These are phyloP conservation scores for Vigna unguiculata DNA, from an alignment of 306 rosid genomes.

Conservation along the genomic window DNA sequence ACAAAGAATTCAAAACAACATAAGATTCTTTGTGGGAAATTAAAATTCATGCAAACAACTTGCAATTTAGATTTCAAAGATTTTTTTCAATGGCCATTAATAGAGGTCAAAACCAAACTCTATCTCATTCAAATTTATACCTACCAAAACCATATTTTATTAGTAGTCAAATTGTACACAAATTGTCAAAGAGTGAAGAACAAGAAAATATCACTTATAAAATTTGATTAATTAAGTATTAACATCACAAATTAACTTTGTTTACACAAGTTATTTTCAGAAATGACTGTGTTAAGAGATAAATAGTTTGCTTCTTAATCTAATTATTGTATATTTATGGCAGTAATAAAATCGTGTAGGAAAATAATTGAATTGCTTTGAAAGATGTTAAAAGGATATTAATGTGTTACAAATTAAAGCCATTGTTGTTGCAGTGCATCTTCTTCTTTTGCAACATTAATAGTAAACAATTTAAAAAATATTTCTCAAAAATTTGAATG, in stretches of 20 bases:
- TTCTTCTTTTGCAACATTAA: no score
- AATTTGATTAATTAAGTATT: background rate
- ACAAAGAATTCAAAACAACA: background rate
- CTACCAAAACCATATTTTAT: slow-evolving; percentile 22
- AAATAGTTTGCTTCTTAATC: background rate
- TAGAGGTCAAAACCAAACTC: slow-evolving; percentile 11
- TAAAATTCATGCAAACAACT: background rate
- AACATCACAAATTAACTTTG: background rate
- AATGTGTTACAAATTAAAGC: no score
- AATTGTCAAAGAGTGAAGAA: background rate
- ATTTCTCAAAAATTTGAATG: no score
- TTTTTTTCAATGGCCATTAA: background rate
- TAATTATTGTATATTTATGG: background rate
- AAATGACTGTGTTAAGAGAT: background rate
- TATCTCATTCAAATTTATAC: background rate
- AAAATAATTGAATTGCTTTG: background rate
- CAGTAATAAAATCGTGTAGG: background rate
- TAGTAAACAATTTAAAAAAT: no score
- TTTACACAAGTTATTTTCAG: background rate
- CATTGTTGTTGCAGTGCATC: no score
- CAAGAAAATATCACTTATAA: background rate
- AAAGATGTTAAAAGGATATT: background rate
- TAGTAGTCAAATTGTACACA: background rate
- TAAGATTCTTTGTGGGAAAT: background rate
- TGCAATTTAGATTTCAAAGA: background rate